A percentile compares a stretch with the other conserved stretches of the same genome.
Conservation (phyloP, 2,329 filamentous ascomycete genomes). For the Clonostachys byssicola region DNA sequence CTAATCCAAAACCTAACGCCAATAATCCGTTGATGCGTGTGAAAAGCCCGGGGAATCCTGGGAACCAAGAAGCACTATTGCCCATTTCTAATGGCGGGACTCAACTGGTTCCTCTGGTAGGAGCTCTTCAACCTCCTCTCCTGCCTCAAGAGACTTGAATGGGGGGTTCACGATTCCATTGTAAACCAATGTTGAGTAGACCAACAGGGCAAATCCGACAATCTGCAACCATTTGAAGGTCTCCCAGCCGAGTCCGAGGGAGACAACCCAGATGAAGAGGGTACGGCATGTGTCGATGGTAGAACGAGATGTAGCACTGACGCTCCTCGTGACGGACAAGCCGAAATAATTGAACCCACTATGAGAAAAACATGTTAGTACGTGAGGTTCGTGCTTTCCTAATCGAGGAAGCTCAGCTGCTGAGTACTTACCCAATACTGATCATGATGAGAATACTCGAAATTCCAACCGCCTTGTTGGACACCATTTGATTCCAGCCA, state of each 20-base stretch:
- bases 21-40: no score
- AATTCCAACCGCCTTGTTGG: conserved; percentile 65
- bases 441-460: conserved; percentile 93
- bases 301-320: conserved; percentile 88
- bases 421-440: conserved; percentile 72
- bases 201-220: conserved; percentile 78
- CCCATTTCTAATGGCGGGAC: conserved; percentile 32
- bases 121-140: conserved; percentile 56
- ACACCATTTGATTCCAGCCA: conserved; percentile 76
- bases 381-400: conserved; percentile 1
- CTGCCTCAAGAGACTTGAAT: conserved; percentile 59
- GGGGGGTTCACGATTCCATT: conserved; percentile 90
- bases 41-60: no score
- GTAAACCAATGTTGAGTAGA: conserved; percentile 96
- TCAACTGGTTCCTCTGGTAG: conserved; percentile 83
- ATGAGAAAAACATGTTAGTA: conserved; percentile 9
- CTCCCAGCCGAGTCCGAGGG: conserved; percentile 91
- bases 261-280: conserved; percentile 96
- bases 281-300: conserved; percentile 98
- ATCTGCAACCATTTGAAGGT: conserved; percentile 97
- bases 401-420: neutral
- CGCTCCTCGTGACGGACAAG: conserved; percentile 81
- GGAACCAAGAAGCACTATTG: no score
- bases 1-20: no score
- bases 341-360: conserved; percentile 99